Evolutionary conservation across 1,284 basidiomycete genomes (phyloP), one percentile per base, ranked within the genome.

Genomic region (Cryptococcus jaspeensis): DNA sequence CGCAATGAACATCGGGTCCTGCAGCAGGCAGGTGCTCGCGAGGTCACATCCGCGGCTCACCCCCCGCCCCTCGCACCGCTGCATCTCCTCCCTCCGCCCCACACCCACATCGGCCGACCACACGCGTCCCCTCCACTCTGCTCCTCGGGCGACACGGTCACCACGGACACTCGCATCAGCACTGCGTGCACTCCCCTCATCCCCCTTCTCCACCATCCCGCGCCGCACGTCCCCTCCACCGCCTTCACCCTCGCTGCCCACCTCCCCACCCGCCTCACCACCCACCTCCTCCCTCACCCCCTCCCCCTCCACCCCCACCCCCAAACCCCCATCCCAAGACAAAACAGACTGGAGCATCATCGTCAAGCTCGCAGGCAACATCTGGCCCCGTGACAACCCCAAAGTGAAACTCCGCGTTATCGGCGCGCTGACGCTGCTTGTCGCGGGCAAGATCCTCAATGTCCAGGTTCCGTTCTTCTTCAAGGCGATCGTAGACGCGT

Each of bases 391-490:
- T 61, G 78, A 79, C 20, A 79, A 82, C 53, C 72, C 69, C 44
- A 68, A 73, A 5, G 81, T 82, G 51, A 84, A 84, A 61, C 80
- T 84, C 47, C 85, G 93, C 5, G 95, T 99, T 5, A 66, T 97
- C 0, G 74, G 90, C 5, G 96, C 96, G 0, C 84, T 99, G 47
- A 83, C 80, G 0, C 78, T 99, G 53, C 81, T 99, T 38, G 81
- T 98, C 38, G 81, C 84, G 6, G 94, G 92, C 53, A 99, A 99
- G 84, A 90, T 94, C 28, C 80, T 98, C 57, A 99, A 98, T 72
- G 95, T 99, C 0, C 95, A 98, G 82, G 94, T 99, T 5, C 95
- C 96, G 0, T 85, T 93, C 65, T 83, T 98, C 63, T 99, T 99
- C 84, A 99, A 98, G 76, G 75, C 83, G 40, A 86, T 99, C 48